Conservation (phyloP, 1,284 basidiomycete species). For the Cutaneotrichosporon cutaneum region DNA sequence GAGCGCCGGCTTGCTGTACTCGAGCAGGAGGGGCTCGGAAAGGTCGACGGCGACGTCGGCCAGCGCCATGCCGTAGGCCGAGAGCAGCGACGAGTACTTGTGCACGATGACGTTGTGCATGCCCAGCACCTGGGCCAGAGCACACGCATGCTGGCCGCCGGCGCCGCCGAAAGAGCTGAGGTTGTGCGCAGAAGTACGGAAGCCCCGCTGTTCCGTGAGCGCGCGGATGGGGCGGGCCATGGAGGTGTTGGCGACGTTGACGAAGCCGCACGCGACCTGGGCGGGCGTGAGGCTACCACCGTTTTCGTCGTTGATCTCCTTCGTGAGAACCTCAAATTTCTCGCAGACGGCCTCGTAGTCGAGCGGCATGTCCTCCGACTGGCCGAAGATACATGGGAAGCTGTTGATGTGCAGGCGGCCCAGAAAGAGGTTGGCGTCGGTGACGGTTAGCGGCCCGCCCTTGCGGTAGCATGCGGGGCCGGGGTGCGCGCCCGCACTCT, state of each 20-base stretch:
- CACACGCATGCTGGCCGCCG: constrained; percentile 88
- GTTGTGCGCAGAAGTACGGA: constrained; percentile 78
- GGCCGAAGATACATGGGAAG: constrained; percentile 86
- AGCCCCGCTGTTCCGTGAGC: constrained; percentile 84
- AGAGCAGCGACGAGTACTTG: constrained; percentile 79
- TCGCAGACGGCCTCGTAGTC: constrained; percentile 66
- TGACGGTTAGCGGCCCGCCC: constrained; percentile 78
- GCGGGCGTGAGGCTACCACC: constrained; percentile 67
- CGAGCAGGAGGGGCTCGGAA: constrained; percentile 55
- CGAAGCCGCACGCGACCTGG: constrained; percentile 75
- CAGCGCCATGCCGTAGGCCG: constrained; percentile 83
- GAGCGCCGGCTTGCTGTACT: constrained; percentile 67
- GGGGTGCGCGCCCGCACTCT: constrained; percentile 74
- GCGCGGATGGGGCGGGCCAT: constrained; percentile 92
- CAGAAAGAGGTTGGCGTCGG: constrained; percentile 80
- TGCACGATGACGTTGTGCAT: constrained; percentile 84
- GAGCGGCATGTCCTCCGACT: constrained; percentile 75
- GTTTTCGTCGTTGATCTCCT: constrained; percentile 66
- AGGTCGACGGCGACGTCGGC: constrained; percentile 62
- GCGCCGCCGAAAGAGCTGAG: constrained; percentile 88
- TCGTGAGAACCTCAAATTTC: constrained; percentile 66
- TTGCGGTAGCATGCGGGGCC: constrained; percentile 81
- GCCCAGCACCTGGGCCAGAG: constrained; percentile 70
- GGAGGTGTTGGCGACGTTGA: constrained; percentile 89
- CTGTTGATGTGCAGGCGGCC: constrained; percentile 78